Base-by-base conservation (phyloP, 768 basidiomycete species). In the Jaapia argillacea region DNA sequence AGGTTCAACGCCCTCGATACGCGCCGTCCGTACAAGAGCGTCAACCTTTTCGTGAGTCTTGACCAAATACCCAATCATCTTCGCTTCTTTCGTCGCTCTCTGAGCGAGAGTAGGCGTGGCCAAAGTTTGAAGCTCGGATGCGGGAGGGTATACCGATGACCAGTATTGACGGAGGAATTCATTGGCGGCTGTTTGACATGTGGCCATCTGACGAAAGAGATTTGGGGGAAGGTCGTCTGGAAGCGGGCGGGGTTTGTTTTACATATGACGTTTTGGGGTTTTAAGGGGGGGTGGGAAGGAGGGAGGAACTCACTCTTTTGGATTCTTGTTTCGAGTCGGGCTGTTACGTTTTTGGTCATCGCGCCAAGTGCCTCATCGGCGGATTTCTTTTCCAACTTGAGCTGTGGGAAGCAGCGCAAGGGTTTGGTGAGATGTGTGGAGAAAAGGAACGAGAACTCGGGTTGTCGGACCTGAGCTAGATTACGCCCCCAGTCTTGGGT, bases 111-210 rank as follows among this genome's bases (percentile, higher is more conserved):
- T 80, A 2, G 76, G 65, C 1, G 64, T 51, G 4, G 67, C 63
- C 2, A 75, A 58, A 0, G 72, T 68, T 43, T 73, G 72, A 14
- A 66, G 53, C 40, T 85, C 85, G 14, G 71, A 65, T 1, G 72
- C 61, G 4, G 84, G 78, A 4, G 91, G 93, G 49, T 90, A 85
- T 40, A 86, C 75, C 2, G 90, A 76, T 2, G 81, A 74, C 92
- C 93, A 98, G 58, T 91, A 97, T 58, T 98, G 96, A 23, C 94
- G 81, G 12, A 99, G 69, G 59, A 98, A 96, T 58, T 99, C 96
- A 54, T 90, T 92, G 7, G 93, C 84, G 3, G 93, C 85, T 1
- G 89, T 89, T 56, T 96, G 91, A 54, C 87, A 90, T 0, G 85
- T 85, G 14, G 77, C 79, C 76, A 97, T 84, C 63, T 91, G 81